phyloP scores from a whole-genome alignment of 768 basidiomycete genomes.

The Lyophyllum shimeji region DNA sequence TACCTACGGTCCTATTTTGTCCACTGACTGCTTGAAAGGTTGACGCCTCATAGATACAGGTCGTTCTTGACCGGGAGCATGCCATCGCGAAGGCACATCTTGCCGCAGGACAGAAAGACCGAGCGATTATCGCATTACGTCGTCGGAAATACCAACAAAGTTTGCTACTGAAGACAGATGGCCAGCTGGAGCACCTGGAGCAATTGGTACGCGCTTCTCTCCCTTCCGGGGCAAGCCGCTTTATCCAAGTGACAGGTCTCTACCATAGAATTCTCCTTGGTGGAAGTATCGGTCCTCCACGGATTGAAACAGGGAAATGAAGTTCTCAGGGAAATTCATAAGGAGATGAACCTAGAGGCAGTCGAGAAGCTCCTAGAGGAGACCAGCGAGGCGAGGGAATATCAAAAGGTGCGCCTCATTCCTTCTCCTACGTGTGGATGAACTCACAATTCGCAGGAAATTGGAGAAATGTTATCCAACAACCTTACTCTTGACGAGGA shows the following conservation, averaged over 20 bases:
- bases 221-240: neutral
- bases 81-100: constrained; percentile 87
- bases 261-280: constrained; percentile 93
- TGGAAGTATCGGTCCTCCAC: constrained; percentile 90
- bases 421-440: neutral
- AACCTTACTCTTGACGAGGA: constrained; percentile 88
- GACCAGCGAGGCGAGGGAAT: constrained; percentile 89
- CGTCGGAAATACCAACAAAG: constrained; percentile 93
- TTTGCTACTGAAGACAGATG: constrained; percentile 84
- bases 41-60: constrained; percentile 70
- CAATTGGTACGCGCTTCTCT: constrained; percentile 61
- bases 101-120: constrained; percentile 77
- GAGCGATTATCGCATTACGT: constrained; percentile 85
- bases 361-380: constrained; percentile 95
- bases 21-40: neutral
- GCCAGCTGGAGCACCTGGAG: constrained; percentile 85
- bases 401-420: constrained; percentile 67
- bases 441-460: constrained; percentile 62
- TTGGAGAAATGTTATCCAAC: constrained; percentile 82
- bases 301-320: constrained; percentile 93
- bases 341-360: constrained; percentile 86
- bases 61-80: constrained; percentile 82
- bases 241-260: constrained; percentile 64
- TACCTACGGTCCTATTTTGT: constrained; percentile 22
- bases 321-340: constrained; percentile 91